Percentiles rank a stretch among this genome's conserved stretches.
phyloP scores from a whole-genome alignment of 768 basidiomycete genomes.

The Dioszegia aurantiaca region DNA sequence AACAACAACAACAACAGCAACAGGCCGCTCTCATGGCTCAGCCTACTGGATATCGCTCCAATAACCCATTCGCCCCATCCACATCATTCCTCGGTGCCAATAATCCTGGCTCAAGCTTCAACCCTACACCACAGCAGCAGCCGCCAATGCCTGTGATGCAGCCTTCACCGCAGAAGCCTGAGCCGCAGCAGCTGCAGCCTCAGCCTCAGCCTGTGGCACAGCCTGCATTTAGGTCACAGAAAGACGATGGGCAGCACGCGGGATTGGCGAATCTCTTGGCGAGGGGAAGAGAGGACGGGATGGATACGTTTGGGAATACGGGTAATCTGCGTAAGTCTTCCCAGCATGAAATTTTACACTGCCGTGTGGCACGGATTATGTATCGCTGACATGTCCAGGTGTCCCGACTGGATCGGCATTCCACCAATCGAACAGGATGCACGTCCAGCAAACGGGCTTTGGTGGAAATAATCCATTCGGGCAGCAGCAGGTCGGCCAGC shows the following conservation, averaged over 20 bases:
- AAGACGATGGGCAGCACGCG: slow-evolving; percentile 66
- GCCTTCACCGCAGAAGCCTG: slow-evolving; percentile 52
- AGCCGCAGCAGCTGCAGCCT: slow-evolving; percentile 49
- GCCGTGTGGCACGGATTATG: neutral
- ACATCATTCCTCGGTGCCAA: slow-evolving; percentile 15
- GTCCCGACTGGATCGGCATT: slow-evolving; percentile 54
- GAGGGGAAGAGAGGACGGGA: slow-evolving; percentile 73
- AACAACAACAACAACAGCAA: slow-evolving; percentile 43
- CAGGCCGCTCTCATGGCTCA: slow-evolving; percentile 53
- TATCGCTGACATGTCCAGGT: slow-evolving; percentile 54
- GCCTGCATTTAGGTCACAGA: slow-evolving; percentile 26
- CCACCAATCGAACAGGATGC: slow-evolving; percentile 54
- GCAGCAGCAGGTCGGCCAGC: slow-evolving; percentile 54
- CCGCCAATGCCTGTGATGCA: slow-evolving; percentile 50
- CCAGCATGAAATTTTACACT: too few species aligned
- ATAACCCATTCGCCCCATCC: slow-evolving; percentile 84
- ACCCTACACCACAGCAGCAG: slow-evolving; percentile 24
- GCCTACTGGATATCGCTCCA: slow-evolving; percentile 62
- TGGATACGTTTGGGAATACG: slow-evolving; percentile 92
- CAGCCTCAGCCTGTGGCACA: slow-evolving; percentile 52
- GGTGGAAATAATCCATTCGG: slow-evolving; percentile 52
- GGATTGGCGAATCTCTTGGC: slow-evolving; percentile 79
- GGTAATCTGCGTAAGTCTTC: slow-evolving; percentile 63
- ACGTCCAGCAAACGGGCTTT: slow-evolving; percentile 45
- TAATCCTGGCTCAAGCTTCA: slow-evolving; percentile 21